These are phyloP conservation scores for Calonectria hongkongensis DNA, from an alignment of 2,329 filamentous ascomycete species.

Conservation along the genomic window DNA sequence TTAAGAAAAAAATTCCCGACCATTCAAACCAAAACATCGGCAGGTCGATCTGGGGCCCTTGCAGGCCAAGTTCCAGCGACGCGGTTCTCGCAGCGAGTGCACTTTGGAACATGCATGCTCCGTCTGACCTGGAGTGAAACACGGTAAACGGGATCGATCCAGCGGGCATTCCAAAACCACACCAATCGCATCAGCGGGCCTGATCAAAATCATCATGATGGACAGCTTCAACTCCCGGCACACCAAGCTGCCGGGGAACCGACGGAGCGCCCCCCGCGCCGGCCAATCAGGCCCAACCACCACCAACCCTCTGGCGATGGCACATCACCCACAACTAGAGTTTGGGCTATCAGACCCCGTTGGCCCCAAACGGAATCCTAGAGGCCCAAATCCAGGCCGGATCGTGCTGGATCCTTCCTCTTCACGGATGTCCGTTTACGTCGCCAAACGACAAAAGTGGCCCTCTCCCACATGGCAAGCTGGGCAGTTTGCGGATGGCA, in stretches of 20 bases:
- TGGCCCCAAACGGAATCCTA: slow-evolving; percentile 13
- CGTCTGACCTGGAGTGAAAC: slow-evolving; percentile 13
- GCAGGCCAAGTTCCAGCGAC: slow-evolving; percentile 16
- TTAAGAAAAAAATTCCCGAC: not conserved
- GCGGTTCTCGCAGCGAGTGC: slow-evolving; percentile 1
- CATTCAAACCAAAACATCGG: slow-evolving; percentile 21
- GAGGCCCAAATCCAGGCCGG: not conserved
- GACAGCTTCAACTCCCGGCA: slow-evolving; percentile 1
- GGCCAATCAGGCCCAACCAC: slow-evolving; percentile 15
- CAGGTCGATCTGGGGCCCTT: slow-evolving; percentile 22
- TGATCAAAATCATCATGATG: slow-evolving; percentile 1
- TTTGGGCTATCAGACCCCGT: slow-evolving; percentile 9
- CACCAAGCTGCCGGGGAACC: slow-evolving; percentile 29
- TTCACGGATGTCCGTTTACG: slow-evolving; percentile 21
- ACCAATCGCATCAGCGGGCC: slow-evolving; percentile 16
- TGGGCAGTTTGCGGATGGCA: slow-evolving; percentile 12
- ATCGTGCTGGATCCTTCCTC: slow-evolving; percentile 4
- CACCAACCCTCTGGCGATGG: slow-evolving; percentile 1
- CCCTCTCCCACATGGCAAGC: slow-evolving; percentile 34
- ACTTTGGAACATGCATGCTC: slow-evolving; percentile 31
- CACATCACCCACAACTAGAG: slow-evolving; percentile 18
- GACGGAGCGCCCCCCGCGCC: slow-evolving; percentile 16
- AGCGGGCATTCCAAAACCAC: not conserved
- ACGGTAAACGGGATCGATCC: not conserved
- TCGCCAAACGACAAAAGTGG: slow-evolving; percentile 1